Base-by-base conservation (phyloP, 768 basidiomycete species). In the Tulasnella sp. region DNA sequence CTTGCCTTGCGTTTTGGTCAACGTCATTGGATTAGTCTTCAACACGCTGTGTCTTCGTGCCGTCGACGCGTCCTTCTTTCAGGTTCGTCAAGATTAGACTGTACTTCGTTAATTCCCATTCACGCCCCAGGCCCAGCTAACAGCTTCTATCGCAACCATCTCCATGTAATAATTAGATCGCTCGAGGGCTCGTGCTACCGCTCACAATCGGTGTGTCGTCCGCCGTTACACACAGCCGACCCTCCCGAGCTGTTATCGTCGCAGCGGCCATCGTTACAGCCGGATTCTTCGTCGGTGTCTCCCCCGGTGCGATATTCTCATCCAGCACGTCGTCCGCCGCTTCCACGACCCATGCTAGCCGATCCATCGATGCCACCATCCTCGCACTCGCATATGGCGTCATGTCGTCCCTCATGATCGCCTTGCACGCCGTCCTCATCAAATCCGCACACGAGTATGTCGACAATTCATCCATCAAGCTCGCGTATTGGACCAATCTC, bases 141-240 rank as follows among this genome's bases (percentile, higher is more conserved):
- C n/a, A n/a, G n/a, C n/a, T n/a, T n/a, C n/a, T n/a, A n/a, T n/a
- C n/a, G n/a, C n/a, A n/a, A n/a, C n/a, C n/a, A n/a, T n/a, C n/a
- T n/a, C n/a, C n/a, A n/a, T n/a, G n/a, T n/a, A n/a, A n/a, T n/a
- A n/a, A n/a, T n/a, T n/a, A n/a, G n/a, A n/a, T n/a, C n/a, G n/a
- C n/a, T n/a, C n/a, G 88, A 65, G 89, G 89, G 0, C 77, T 93
- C 41, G 84, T 88, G 3, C 76, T 94, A 3, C 90, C 90, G 0
- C 75, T 88, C 51, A 94, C 90, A 1, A 88, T 91, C 58, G 62
- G 80, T 24, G 80, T 89, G 44, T 85, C 86, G 1, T 83, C 81
- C 41, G 45, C 80, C n/a, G 71, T 81, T 61, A 82, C 82, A 1
- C 76, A 74, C 23, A 73, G 78, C 5, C 67, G 71, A 0, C 85